Evolutionary conservation across 139 green algal species (phyloP), one percentile per base, ranked within the genome.

Genomic region (Pedinophyceae sp.): DNA sequence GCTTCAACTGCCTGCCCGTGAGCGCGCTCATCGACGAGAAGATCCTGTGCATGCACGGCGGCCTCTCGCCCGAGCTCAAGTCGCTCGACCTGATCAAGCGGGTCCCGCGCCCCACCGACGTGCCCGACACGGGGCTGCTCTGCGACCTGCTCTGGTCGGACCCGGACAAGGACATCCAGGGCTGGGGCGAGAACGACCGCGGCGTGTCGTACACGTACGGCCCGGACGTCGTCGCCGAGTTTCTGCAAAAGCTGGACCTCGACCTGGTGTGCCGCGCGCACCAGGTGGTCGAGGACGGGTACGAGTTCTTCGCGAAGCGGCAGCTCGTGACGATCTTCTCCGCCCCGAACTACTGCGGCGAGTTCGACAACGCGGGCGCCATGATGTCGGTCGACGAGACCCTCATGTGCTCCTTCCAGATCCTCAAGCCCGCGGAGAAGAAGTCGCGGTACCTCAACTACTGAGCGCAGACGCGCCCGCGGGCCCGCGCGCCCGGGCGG

Each of bases 341-440:
- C 16, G 91, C 91, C 23, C 91, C 91, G 45, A 99, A 99, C 61
- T 99, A 99, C 68, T 99, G 91, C 60, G 91, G 91, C 29, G 91
- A 99, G 72, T 99, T 99, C 74, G 91, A 99, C 62, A 99, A 99
- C 58, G 92, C 91, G 24, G 91, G 91, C 2, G 91, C 91, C 2
- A 98, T 99, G 87, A 99, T 99, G 91, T 93, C 77, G 49, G 91
- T 99, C 13, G 91, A 98, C 60, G 89, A 98, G 50, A 99, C 87
- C 19, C 79, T 99, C 20, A 99, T 99, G 91, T 99, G 91, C 75
- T 95, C 83, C 2, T 99, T 99, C 76, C 91, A 98, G 74, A 96
- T 97, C 61, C 67, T 96, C 18, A 96, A 96, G 62, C 88, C 88
- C 15, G 86, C 88, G 24, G 88, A 97, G 69, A 95, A 94, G 66